Conservation (phyloP, 805 yeast species). For the Scheffersomyces ergatensis region DNA sequence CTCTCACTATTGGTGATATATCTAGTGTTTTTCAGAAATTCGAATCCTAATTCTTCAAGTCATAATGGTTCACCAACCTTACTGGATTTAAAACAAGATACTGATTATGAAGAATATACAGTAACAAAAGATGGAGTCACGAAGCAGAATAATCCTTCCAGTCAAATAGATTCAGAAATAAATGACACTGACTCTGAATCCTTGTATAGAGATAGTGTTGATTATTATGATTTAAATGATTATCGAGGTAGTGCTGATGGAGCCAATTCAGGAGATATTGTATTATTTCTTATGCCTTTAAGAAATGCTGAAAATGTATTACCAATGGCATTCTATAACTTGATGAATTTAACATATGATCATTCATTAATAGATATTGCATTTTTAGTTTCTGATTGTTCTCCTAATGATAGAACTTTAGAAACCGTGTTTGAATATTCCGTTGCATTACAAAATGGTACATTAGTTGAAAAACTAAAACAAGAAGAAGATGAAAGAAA, state of each 20-base stretch:
- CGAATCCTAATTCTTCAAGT: background rate
- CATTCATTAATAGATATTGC: conserved; percentile 79
- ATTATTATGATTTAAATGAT: conserved; percentile 59
- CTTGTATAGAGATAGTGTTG: conserved; percentile 47
- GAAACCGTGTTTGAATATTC: conserved; percentile 65
- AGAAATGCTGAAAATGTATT: conserved; percentile 76
- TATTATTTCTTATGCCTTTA: conserved; percentile 70
- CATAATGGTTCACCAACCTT: background rate
- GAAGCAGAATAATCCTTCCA: conserved; percentile 1
- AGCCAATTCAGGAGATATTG: conserved; percentile 52
- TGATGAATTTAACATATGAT: conserved; percentile 84
- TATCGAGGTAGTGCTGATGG: conserved; percentile 56
- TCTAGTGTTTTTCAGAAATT: conserved; percentile 3
- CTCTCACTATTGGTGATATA: conserved; percentile 6
- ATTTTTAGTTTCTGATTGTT: conserved; percentile 77
- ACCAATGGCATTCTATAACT: conserved; percentile 79
- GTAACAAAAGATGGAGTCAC: conserved; percentile 16
- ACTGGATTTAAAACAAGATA: conserved; percentile 5
- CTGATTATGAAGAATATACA: conserved; percentile 20
- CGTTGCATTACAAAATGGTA: conserved; percentile 68
- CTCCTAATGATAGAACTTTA: conserved; percentile 62
- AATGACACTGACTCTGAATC: conserved; percentile 22
- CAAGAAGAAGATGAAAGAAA: conserved; percentile 35
- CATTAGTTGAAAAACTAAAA: conserved; percentile 48
- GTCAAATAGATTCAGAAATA: conserved; percentile 5